Conservation (phyloP, 148 eudicot genomes). For the Rhododendron henanense region DNA sequence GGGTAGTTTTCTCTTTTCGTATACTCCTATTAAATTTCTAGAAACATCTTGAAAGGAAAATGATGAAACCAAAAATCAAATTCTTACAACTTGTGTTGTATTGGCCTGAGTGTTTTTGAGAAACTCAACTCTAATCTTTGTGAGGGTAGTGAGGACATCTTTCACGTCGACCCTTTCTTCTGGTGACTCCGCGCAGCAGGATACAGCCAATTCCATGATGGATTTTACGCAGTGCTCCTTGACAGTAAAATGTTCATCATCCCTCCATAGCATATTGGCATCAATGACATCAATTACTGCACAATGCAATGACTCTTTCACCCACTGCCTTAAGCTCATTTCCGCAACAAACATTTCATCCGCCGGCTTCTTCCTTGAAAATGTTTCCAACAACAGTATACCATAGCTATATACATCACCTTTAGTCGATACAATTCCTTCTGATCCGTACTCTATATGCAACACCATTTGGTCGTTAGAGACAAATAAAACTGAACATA, state of each 20-base stretch:
- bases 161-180: not conserved
- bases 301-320: not conserved
- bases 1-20: too few species aligned
- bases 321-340: not conserved
- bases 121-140: conserved; percentile 5
- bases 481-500: too few species aligned
- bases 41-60: not conserved
- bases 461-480: too few species aligned
- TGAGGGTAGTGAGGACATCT: not conserved
- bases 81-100: not conserved
- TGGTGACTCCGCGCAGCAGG: conserved; percentile 7
- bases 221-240: not conserved
- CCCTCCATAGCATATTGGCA: not conserved
- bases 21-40: too few species aligned
- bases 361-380: conserved; percentile 5
- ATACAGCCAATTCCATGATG: conserved; percentile 7
- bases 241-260: not conserved
- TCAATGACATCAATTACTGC: not conserved
- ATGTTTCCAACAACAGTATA: conserved; percentile 2
- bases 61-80: not conserved
- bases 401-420: conserved; percentile 9
- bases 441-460: too few species aligned
- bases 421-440: too few species aligned
- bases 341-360: conserved; percentile 5
- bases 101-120: not conserved